These are phyloP conservation scores for Aristolochia fimbriata DNA, from an alignment of 164 flowering plant species.

Conservation along the genomic window DNA sequence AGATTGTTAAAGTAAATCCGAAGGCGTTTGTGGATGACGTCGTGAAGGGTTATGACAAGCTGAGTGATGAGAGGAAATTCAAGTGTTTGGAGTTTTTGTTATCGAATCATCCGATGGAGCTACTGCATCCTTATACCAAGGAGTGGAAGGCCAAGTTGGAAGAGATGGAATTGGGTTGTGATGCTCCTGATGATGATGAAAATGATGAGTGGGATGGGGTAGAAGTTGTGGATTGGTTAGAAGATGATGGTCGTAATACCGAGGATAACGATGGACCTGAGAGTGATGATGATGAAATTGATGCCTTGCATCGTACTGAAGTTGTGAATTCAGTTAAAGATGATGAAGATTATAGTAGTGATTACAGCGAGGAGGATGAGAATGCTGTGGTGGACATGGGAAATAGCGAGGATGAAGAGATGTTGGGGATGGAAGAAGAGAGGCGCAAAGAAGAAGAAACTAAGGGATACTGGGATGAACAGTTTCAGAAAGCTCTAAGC, in stretches of 20 bases:
- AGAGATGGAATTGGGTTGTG: constrained; percentile 90
- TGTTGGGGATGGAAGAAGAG: constrained; percentile 29
- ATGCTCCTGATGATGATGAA: constrained; percentile 74
- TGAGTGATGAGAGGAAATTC: constrained; percentile 76
- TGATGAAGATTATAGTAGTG: constrained; percentile 19
- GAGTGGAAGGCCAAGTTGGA: constrained; percentile 95
- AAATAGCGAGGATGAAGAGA: constrained; percentile 34
- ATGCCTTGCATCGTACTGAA: no score
- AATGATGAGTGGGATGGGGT: constrained; percentile 17
- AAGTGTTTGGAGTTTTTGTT: constrained; percentile 72
- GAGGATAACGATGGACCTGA: constrained; percentile 10
- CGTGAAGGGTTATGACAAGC: constrained; percentile 77
- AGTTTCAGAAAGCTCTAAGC: constrained; percentile 57
- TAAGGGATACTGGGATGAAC: constrained; percentile 58
- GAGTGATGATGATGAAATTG: constrained; percentile 3
- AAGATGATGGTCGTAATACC: constrained; percentile 43
- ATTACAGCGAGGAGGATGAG: constrained; percentile 15
- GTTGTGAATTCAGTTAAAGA: background rate
- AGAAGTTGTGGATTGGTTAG: constrained; percentile 56
- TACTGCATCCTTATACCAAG: constrained; percentile 86
- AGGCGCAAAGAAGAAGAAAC: constrained; percentile 33
- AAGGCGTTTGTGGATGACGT: constrained; percentile 97
- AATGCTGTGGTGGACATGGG: constrained; percentile 21
- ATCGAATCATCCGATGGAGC: constrained; percentile 56
- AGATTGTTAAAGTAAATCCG: constrained; percentile 66